Base-by-base conservation (phyloP, 345 rosid species). In the Moricandia arvensis region DNA sequence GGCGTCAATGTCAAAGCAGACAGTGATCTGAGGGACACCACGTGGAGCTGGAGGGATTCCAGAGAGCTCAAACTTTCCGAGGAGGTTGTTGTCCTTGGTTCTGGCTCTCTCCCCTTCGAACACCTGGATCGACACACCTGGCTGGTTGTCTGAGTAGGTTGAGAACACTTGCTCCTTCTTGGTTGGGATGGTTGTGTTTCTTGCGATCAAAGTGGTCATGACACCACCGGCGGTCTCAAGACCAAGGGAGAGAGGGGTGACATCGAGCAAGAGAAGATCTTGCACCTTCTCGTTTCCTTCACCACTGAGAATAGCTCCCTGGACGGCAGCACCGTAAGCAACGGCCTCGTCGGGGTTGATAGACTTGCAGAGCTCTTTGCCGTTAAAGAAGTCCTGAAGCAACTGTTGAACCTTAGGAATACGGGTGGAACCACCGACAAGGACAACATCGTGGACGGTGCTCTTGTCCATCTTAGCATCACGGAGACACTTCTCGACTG, bases 281-380 rank as follows among this genome's bases (percentile, higher is more conserved):
- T 90, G 93, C n/a, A 88, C 96, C 83, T 88, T 90, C 89, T 90
- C 96, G 13, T 88, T 88, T 35, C 93, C 93, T 78, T 90, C 89
- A 68, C 83, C 93, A 2, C 91, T 87, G 81, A 90, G 87, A 49
- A 90, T 90, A 66, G 96, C 96, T 57, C 93, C 91, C 73, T 90
- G 93, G 33, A 90, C 93, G 1, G 91, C 96, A 47, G 96, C 96
- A 81, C 96, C 94, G 13, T 87, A 89, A 11, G 93, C 96, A 81
- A 91, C 94, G 3, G 92, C 96, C 81, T 91, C 96, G 35, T 91
- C 90, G 0, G 90, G 96, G 83, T 91, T 91, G 76, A 88, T 90
- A 63, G 88, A 87, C 80, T 90, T 88, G 86, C 91, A 90, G 1
- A 90, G 89, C 81, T 90, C 96, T 80, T 90, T 90, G 7, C 93